Evolutionary conservation across 2,329 filamentous ascomycete genomes (phyloP), one percentile per base, ranked within the genome.

Genomic region (Neocatenulostroma microsporum): DNA sequence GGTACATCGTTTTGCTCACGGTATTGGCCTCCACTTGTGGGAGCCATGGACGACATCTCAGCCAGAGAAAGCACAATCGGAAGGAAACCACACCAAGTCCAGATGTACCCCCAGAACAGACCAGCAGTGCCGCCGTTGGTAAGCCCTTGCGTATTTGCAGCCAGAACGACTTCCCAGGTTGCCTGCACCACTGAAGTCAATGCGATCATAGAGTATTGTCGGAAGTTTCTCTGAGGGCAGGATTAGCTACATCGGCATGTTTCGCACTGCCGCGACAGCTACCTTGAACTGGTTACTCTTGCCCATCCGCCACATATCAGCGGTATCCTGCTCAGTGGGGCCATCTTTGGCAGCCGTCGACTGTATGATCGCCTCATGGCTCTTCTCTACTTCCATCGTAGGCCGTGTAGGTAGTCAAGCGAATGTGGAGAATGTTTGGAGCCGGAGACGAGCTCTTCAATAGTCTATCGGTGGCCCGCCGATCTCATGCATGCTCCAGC

Each of bases 101-200:
- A 48, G 18, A 64, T 45, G 26, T 55, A 62, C n/a, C 45, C 44
- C 48, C 52, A 63, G 30, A 64, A 50, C 2, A 55, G 38, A 6
- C 56, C 57, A 6, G 54, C 52, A 19, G 50, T 48, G 20, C 51
- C 49, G 34, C 54, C 47, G 26, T 49, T 39, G 14, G 36, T 42
- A 21, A 51, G 44, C 7, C 28, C 28, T n/a, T 30, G 28, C 4
- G 28, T 30, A 13, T 28, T 28, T 14, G 26, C 26, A 6, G n/a
- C 26, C 26, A 28, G 13, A 14, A 28, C n/a, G 15, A 28, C 26
- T 14, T 28, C 10, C 26, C 26, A 28, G 8, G 26, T 28, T 6
- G 26, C 26, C 13, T 28, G 26, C 6, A 28, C 26, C 7, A 28
- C 15, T 6, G 6, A 9, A 14, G 26, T 28, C 10, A 28, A 28